Evolutionary conservation across 83 land plant genomes (phyloP).

Genomic region (Picea abies): DNA sequence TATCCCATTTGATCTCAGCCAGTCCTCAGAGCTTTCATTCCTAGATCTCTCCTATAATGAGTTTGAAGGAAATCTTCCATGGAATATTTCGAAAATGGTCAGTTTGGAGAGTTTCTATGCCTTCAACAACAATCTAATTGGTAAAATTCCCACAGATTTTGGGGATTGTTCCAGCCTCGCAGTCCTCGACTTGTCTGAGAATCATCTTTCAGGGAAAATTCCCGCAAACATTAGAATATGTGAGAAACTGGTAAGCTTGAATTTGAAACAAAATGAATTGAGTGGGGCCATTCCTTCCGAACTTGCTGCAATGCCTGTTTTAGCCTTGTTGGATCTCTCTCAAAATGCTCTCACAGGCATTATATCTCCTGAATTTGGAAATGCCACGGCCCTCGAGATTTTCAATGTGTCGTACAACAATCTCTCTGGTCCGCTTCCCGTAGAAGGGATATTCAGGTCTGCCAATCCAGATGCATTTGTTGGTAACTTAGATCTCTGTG

Average conservation of each 20-base stretch:
- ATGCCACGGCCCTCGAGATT: constrained; percentile 57
- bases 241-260: constrained; percentile 46
- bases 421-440: constrained; percentile 66
- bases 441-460: constrained; percentile 54
- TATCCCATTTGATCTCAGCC: constrained; percentile 55
- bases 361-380: constrained; percentile 54
- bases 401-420: constrained; percentile 68
- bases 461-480: constrained; percentile 59
- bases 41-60: constrained; percentile 65
- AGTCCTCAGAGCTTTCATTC: constrained; percentile 51
- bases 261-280: constrained; percentile 52
- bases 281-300: constrained; percentile 61
- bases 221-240: constrained; percentile 65
- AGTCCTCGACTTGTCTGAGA: constrained; percentile 60
- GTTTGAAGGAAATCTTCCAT: constrained; percentile 54
- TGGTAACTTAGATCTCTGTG: constrained; percentile 70
- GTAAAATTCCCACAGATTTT: constrained; percentile 59
- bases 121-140: constrained; percentile 55
- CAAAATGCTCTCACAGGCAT: constrained; percentile 60
- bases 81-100: constrained; percentile 46
- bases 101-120: constrained; percentile 63
- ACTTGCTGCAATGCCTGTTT: constrained; percentile 57
- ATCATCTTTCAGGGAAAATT: constrained; percentile 54
- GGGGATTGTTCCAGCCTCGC: constrained; percentile 56
- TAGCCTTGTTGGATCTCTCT: constrained; percentile 68